phyloP scores from a whole-genome alignment of 75 land plant genomes.

The Adiantum capillusveneris region DNA sequence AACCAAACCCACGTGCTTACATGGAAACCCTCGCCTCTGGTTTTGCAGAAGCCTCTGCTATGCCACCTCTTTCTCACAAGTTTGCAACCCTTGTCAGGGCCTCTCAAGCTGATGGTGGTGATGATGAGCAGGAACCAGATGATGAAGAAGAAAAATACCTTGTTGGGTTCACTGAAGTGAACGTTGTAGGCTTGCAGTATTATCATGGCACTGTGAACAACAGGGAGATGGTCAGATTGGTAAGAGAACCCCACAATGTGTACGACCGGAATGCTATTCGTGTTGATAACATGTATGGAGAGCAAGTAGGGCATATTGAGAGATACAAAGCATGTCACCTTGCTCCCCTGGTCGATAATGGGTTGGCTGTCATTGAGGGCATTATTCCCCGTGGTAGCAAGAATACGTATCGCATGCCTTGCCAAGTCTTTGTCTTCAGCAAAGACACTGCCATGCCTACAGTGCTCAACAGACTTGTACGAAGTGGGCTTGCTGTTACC shows the following conservation, averaged over 20 bases:
- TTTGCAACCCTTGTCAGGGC: not conserved
- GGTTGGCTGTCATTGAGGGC: slow-evolving; percentile 41
- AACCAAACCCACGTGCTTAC: not conserved
- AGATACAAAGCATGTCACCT: slow-evolving; percentile 52
- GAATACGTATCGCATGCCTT: slow-evolving; percentile 48
- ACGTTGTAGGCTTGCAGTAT: slow-evolving; percentile 77
- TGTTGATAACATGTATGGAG: slow-evolving; percentile 53
- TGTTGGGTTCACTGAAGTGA: slow-evolving; percentile 53
- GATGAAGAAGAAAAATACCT: slow-evolving; percentile 25
- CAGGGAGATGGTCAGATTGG: slow-evolving; percentile 73
- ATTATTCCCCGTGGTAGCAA: slow-evolving; percentile 50
- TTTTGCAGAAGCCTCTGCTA: no score
- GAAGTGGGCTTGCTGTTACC: slow-evolving; percentile 41
- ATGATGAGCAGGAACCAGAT: slow-evolving; percentile 1
- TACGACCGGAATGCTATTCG: slow-evolving; percentile 74
- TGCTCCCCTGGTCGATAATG: slow-evolving; percentile 57
- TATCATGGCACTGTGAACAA: slow-evolving; percentile 62
- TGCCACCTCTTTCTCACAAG: not conserved
- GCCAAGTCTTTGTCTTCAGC: slow-evolving; percentile 64
- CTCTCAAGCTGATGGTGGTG: not conserved
- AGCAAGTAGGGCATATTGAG: slow-evolving; percentile 83
- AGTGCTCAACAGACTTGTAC: slow-evolving; percentile 22
- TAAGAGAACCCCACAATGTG: slow-evolving; percentile 71
- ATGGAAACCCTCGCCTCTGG: not conserved
- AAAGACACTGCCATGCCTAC: slow-evolving; percentile 12